Percentiles rank a stretch among this genome's conserved stretches.
Conservation (phyloP, 1,284 basidiomycete species). For the Inonotus hispidus region DNA sequence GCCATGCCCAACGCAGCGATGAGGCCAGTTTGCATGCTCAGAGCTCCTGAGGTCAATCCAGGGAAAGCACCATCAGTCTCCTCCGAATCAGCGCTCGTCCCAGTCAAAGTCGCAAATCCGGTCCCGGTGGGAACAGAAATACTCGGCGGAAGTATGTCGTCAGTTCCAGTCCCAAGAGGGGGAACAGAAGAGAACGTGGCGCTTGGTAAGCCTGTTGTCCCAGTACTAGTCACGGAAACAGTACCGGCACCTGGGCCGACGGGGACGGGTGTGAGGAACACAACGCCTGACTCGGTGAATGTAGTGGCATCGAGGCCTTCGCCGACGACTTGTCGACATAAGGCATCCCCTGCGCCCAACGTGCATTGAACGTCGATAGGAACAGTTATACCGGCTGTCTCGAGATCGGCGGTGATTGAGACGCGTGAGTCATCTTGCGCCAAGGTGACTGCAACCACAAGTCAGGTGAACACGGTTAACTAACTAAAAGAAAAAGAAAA, state of each 20-base stretch:
- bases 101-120: not conserved
- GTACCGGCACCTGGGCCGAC: not conserved
- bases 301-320: constrained; percentile 2
- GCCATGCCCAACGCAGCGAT: not conserved
- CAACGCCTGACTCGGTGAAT: constrained; percentile 8
- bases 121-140: not conserved
- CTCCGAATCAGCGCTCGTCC: not conserved
- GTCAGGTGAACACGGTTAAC: not conserved
- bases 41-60: not conserved
- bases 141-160: not conserved
- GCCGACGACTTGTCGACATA: constrained; percentile 9
- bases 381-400: constrained; percentile 4
- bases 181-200: not conserved
- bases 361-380: constrained; percentile 10
- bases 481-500: not conserved
- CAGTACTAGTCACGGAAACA: not conserved
- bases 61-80: not conserved
- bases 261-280: not conserved
- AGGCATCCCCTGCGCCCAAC: not conserved
- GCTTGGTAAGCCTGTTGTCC: not conserved
- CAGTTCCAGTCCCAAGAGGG: not conserved
- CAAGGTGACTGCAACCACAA: constrained; percentile 9
- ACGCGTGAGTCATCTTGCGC: constrained; percentile 15
- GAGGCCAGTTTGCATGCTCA: not conserved
- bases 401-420: constrained; percentile 11